Evolutionary conservation across 2,329 filamentous ascomycete species (phyloP).

Genomic region (Diaporthe batatas): DNA sequence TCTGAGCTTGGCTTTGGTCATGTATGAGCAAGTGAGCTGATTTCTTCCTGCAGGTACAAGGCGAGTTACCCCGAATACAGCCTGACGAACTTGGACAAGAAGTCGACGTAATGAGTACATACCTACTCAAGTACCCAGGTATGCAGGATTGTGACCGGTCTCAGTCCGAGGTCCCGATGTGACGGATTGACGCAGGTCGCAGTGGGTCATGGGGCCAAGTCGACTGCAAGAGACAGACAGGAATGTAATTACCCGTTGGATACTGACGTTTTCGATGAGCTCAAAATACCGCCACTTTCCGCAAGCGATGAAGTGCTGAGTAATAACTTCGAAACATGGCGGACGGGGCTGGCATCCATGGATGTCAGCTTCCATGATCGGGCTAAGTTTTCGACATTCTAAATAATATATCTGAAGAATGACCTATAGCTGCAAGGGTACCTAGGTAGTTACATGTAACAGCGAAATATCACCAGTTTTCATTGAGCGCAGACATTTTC

Average conservation of each 20-base stretch:
- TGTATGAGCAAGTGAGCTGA: neutral
- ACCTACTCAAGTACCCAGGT: too few relatives aligned
- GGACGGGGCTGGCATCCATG: neutral
- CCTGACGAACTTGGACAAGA: neutral
- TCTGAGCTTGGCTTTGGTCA: neutral
- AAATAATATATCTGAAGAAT: too few relatives aligned
- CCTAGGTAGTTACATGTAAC: too few relatives aligned
- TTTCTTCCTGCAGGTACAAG: slow-evolving; percentile 17
- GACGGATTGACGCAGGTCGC: neutral
- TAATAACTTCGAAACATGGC: neutral
- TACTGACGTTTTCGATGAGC: neutral
- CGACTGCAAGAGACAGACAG: too few relatives aligned
- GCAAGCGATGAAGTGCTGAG: neutral
- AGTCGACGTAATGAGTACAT: neutral
- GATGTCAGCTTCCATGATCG: too few relatives aligned
- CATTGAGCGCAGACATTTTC: too few relatives aligned
- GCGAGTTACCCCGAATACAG: slow-evolving; percentile 35
- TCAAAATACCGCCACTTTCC: neutral
- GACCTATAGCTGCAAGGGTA: too few relatives aligned
- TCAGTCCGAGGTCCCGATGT: too few relatives aligned
- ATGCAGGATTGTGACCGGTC: neutral
- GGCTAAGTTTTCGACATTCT: too few relatives aligned
- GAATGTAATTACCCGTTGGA: neutral
- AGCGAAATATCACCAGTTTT: too few relatives aligned
- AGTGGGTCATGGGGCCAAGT: neutral